These are phyloP conservation scores for Parietaria judaica DNA, from an alignment of 306 rosid genomes.

Conservation along the genomic window DNA sequence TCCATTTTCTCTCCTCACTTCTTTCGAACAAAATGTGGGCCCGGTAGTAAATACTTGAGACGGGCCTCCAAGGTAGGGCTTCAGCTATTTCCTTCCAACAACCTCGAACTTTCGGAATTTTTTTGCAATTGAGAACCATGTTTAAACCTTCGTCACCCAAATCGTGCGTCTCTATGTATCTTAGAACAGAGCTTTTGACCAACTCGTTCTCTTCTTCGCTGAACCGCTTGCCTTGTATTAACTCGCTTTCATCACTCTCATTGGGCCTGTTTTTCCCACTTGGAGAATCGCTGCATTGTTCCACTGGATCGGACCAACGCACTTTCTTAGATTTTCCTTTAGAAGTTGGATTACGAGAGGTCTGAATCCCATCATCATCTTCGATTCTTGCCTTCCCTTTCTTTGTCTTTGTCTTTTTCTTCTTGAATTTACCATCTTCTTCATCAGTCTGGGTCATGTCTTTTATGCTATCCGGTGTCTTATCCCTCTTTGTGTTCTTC, in stretches of 20 bases:
- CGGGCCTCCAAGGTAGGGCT: no score
- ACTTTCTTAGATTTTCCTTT: constrained; percentile 34
- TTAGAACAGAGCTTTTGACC: constrained; percentile 19
- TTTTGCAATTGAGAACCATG: no score
- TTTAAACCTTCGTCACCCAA: no score
- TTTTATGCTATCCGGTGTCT: no score
- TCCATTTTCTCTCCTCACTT: no score
- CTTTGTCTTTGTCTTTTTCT: constrained; percentile 10
- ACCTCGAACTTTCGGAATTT: no score
- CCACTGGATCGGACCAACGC: constrained; percentile 53
- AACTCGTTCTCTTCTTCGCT: constrained; percentile 63
- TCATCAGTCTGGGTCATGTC: no score
- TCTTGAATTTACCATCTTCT: constrained; percentile 14
- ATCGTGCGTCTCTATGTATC: no score
- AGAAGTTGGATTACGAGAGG: constrained; percentile 12
- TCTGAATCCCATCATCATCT: constrained; percentile 3
- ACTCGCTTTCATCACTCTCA: constrained; percentile 26
- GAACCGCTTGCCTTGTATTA: constrained; percentile 45
- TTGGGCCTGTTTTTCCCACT: not conserved
- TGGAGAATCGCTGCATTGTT: constrained; percentile 25
- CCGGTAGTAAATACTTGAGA: no score
- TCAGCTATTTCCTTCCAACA: no score
- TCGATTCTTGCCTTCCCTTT: constrained; percentile 12
- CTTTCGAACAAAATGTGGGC: no score
- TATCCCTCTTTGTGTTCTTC: not conserved